These are phyloP conservation scores for Trichoderma semiorbis DNA, from an alignment of 2,329 filamentous ascomycete species.

Conservation along the genomic window DNA sequence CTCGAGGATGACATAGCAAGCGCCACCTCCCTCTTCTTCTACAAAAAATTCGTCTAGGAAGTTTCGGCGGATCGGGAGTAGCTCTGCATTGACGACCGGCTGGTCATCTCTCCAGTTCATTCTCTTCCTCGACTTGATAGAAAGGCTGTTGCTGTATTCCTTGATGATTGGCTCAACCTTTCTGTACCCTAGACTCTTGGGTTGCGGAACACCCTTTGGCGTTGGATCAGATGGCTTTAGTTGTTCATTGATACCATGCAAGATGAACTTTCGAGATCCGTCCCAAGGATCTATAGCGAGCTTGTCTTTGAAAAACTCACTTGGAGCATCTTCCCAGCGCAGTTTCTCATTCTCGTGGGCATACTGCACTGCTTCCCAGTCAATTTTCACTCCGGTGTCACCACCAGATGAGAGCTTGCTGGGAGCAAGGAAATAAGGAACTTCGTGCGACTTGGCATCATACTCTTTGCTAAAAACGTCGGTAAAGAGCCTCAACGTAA, in stretches of 20 bases:
- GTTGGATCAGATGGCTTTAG: conserved; percentile 64
- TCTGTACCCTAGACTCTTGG: conserved; percentile 43
- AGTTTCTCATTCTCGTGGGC: conserved; percentile 35
- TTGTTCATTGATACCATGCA: conserved; percentile 50
- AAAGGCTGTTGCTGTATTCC: conserved; percentile 79
- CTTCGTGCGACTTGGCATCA: conserved; percentile 55
- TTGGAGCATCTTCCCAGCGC: conserved; percentile 41
- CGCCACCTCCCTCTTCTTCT: conserved; percentile 42
- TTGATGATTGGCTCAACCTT: conserved; percentile 60
- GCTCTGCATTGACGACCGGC: conserved; percentile 73
- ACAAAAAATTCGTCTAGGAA: conserved; percentile 67
- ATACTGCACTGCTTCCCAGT: conserved; percentile 56
- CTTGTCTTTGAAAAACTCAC: conserved; percentile 50
- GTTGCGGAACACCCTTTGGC: conserved; percentile 51
- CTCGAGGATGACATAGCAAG: conserved; percentile 70
- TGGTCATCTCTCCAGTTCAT: conserved; percentile 62
- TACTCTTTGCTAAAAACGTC: conserved; percentile 91
- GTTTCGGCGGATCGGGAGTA: conserved; percentile 76
- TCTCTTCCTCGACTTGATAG: conserved; percentile 53
- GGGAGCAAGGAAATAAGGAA: conserved; percentile 85
- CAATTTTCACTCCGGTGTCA: conserved; percentile 37
- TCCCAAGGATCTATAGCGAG: conserved; percentile 57
- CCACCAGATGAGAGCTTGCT: conserved; percentile 19
- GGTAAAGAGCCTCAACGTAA: conserved; percentile 72
- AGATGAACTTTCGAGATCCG: conserved; percentile 61